A percentile compares a stretch with the other conserved stretches of the same genome.
Evolutionary conservation across 2,329 filamentous ascomycete species (phyloP).

Genomic region (Fusarium virguliforme): DNA sequence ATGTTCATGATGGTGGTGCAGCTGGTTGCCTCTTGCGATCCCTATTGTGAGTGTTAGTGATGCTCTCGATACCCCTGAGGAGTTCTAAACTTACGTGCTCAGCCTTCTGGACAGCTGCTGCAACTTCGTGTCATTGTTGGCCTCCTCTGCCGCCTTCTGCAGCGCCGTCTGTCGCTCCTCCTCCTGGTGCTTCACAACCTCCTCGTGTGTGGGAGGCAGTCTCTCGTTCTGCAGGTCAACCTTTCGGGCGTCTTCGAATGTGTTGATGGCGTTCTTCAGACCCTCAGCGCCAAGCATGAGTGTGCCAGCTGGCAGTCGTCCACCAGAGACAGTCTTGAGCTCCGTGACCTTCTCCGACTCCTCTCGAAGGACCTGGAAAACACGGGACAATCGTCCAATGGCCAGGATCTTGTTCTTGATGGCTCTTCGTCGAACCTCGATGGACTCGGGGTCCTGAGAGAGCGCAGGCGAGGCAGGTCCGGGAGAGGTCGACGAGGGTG

Average conservation of each 20-base stretch:
- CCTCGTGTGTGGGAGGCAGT: constrained; percentile 91
- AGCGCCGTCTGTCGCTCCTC: constrained; percentile 87
- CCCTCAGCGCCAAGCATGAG: constrained; percentile 98
- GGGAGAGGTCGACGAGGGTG: constrained; percentile 77
- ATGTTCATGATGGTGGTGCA: constrained; percentile 47
- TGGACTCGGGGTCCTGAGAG: constrained; percentile 82
- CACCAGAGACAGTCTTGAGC: constrained; percentile 95
- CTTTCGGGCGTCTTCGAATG: constrained; percentile 96
- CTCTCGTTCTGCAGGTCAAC: constrained; percentile 98
- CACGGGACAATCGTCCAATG: constrained; percentile 94
- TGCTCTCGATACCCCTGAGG: not conserved
- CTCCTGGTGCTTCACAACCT: constrained; percentile 87
- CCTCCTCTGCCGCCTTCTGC: constrained; percentile 87
- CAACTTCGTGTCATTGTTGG: constrained; percentile 91
- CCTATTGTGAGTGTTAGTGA: constrained; percentile 34
- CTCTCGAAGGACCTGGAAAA: constrained; percentile 98
- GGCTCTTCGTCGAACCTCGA: constrained; percentile 93
- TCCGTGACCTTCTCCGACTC: constrained; percentile 98
- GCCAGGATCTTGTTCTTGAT: constrained; percentile 99
- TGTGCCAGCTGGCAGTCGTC: constrained; percentile 92
- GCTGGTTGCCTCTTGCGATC: constrained; percentile 52
- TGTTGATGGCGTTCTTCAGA: constrained; percentile 98
- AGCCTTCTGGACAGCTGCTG: constrained; percentile 91
- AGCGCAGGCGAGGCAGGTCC: constrained; percentile 82
- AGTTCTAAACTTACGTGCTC: constrained; percentile 80